Evolutionary conservation across 768 basidiomycete genomes (phyloP), one percentile per base, ranked within the genome.

Genomic region (Serendipita indica): DNA sequence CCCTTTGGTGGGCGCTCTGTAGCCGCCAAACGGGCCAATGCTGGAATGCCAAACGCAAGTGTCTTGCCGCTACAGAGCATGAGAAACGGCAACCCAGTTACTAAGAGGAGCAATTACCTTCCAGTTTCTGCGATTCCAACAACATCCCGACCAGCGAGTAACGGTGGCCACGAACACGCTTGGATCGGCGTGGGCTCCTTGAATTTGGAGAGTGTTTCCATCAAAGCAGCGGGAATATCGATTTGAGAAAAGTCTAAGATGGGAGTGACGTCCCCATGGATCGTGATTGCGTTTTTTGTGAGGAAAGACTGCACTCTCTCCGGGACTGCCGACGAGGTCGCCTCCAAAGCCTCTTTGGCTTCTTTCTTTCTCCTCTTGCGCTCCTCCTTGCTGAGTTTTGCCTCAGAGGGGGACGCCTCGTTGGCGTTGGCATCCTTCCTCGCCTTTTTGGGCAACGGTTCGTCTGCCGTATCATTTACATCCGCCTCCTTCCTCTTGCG

Each of bases 41-140:
- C 92, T 10, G 96, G 96, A 39, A 98, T 81, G 37, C 91, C 93
- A 67, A 99, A 99, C 1, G 91, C 89, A 14, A 97, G 78, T 0
- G 96, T 99, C 73, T 99, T 99, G 13, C 96, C 96, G 66, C 89
- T 89, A 63, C 46, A 33, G 20, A 62, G 64, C 58, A 61, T 57
- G 57, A 54, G 35, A 57, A 27, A 46, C 58, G 33, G 33, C 33
- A 13, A 57, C 20, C 34, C 39, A 57, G 28, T 35, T 34, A 35
- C 54, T 20, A 18, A 57, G n/a, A 27, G 30, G 33, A 16, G 4
- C 12, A 60, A 72, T 33, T 62, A 81, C 84, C 82, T 88, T 64
- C 94, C 94, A 1, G 94, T 98, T 74, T 98, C 93, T 4, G 94
- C 93, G 61, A 98, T 89, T 52, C 94, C 94, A 30, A 98, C 83